Evolutionary conservation across 345 rosid species (phyloP).

Genomic region (Turnera subulata): DNA sequence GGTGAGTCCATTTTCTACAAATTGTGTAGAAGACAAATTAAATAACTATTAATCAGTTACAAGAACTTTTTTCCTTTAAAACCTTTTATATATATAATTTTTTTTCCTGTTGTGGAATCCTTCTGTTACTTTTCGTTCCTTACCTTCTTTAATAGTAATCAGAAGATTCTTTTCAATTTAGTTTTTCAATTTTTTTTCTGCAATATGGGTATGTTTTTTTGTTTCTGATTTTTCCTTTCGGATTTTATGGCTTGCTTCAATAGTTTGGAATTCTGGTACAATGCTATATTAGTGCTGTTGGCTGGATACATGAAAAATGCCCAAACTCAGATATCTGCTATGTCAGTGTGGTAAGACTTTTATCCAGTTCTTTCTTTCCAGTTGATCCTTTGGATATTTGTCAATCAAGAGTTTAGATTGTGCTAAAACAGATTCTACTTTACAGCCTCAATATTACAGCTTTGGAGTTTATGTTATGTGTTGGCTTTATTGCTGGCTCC

Average conservation of each 20-base stretch:
- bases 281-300: slow-evolving; percentile 54
- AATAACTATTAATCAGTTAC: too few species aligned
- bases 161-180: neutral
- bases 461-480: slow-evolving; percentile 37
- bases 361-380: neutral
- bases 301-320: slow-evolving; percentile 77
- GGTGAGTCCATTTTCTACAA: slow-evolving; percentile 26
- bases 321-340: slow-evolving; percentile 53
- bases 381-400: slow-evolving; percentile 43
- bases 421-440: neutral
- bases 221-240: too few species aligned
- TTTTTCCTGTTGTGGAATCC: too few species aligned
- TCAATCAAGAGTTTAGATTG: slow-evolving; percentile 28
- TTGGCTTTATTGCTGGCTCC: slow-evolving; percentile 30
- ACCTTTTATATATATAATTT: neutral
- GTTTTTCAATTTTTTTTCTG: neutral
- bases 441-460: slow-evolving; percentile 36
- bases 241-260: too few species aligned
- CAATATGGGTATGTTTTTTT: too few species aligned
- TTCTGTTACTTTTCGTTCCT: too few species aligned
- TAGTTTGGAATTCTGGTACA: slow-evolving; percentile 85
- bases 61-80: too few species aligned
- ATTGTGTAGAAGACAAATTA: too few species aligned
- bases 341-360: slow-evolving; percentile 70
- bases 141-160: too few species aligned